Evolutionary conservation across 2,329 filamentous ascomycete genomes (phyloP).

Genomic region (Exophiala alcalophila): DNA sequence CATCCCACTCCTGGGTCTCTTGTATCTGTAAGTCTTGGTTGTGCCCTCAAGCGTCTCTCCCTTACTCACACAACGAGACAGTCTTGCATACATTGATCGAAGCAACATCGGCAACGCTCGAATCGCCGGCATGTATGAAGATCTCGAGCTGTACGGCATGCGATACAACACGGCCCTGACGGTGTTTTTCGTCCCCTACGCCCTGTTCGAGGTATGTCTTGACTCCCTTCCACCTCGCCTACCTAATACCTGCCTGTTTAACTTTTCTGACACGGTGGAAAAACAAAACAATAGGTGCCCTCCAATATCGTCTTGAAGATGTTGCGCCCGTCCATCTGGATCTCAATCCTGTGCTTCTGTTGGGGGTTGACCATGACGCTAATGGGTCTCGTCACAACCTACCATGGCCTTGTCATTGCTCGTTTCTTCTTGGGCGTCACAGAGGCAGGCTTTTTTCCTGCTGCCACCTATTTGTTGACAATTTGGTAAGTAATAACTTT

Average conservation of each 20-base stretch:
- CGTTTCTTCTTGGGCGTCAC: slow-evolving; percentile 50
- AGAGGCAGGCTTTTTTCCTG: slow-evolving; percentile 34
- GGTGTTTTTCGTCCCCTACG: slow-evolving; percentile 44
- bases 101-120: slow-evolving; percentile 43
- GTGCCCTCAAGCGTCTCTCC: not conserved
- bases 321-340: slow-evolving; percentile 52
- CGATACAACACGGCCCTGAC: slow-evolving; percentile 41
- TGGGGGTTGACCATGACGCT: slow-evolving; percentile 41
- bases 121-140: slow-evolving; percentile 32
- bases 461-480: slow-evolving; percentile 34
- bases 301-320: slow-evolving; percentile 45
- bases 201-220: slow-evolving; percentile 36
- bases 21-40: slow-evolving; percentile 24
- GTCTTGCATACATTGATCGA: slow-evolving; percentile 35
- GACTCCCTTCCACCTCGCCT: too few species aligned
- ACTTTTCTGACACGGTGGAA: too few species aligned
- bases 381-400: slow-evolving; percentile 54
- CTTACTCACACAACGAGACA: not conserved
- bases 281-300: slow-evolving; percentile 33
- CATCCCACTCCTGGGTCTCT: slow-evolving; percentile 12
- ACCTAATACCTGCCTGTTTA: too few species aligned
- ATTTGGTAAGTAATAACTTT: slow-evolving; percentile 4
- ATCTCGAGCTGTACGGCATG: slow-evolving; percentile 32
- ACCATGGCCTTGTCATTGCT: slow-evolving; percentile 49
- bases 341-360: slow-evolving; percentile 49